Evolutionary conservation across 1,139 yeast species (phyloP).

Genomic region (Pichia sp.): DNA sequence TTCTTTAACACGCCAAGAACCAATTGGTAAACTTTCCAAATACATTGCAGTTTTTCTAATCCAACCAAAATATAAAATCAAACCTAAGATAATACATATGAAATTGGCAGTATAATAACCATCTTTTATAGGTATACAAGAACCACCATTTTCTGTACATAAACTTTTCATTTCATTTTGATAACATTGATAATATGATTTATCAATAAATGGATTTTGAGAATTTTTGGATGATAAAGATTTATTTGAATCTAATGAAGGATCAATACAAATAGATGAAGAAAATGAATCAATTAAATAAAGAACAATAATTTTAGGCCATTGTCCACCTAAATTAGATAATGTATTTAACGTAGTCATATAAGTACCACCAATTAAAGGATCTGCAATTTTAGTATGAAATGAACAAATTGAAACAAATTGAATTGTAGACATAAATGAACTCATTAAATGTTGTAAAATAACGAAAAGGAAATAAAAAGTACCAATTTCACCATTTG

Average conservation of each 20-base stretch:
- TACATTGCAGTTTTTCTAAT: slow-evolving; percentile 52
- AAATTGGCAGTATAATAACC: slow-evolving; percentile 80
- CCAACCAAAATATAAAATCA: slow-evolving; percentile 59
- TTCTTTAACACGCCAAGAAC: slow-evolving; percentile 59
- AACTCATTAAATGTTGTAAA: slow-evolving; percentile 74
- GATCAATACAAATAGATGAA: slow-evolving; percentile 47
- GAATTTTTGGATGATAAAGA: slow-evolving; percentile 3
- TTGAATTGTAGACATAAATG: slow-evolving; percentile 92
- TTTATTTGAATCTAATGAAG: slow-evolving; percentile 8
- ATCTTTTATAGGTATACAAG: slow-evolving; percentile 51
- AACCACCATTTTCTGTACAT: slow-evolving; percentile 54
- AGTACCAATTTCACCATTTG: slow-evolving; percentile 40
- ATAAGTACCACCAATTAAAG: slow-evolving; percentile 92
- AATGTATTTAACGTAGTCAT: slow-evolving; percentile 94
- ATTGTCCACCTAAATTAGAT: slow-evolving; percentile 92
- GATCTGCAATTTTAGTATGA: slow-evolving; percentile 94
- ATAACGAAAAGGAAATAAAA: slow-evolving; percentile 65
- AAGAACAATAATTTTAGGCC: slow-evolving; percentile 84
- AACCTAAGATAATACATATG: slow-evolving; percentile 64
- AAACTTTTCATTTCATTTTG: slow-evolving; percentile 38
- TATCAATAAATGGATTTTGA: slow-evolving; percentile 26
- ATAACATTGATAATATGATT: slow-evolving; percentile 36
- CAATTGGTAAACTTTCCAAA: slow-evolving; percentile 57
- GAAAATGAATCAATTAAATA: slow-evolving; percentile 78
- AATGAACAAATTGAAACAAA: slow-evolving; percentile 93